Percentiles rank a stretch among this genome's conserved stretches.
Conservation (phyloP, 1,284 basidiomycete genomes). For the Cutaneotrichosporon sp. region DNA sequence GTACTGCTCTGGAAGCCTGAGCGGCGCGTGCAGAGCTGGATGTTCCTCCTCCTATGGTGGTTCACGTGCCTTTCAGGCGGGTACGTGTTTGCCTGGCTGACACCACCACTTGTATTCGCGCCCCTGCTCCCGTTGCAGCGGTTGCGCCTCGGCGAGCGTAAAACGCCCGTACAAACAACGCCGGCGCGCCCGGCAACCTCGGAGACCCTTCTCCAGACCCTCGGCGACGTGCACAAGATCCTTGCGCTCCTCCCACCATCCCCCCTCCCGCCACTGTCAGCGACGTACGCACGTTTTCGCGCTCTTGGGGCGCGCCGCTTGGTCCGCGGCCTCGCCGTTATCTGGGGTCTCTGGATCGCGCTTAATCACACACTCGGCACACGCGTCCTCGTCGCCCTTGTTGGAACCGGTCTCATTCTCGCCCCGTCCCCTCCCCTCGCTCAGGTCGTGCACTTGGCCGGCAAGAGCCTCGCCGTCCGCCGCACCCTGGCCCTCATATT, state of each 20-base stretch:
- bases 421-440: constrained; percentile 48
- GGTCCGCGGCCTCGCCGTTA: constrained; percentile 42
- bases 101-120: constrained; percentile 45
- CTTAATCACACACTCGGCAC: constrained; percentile 40
- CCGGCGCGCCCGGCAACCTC: constrained; percentile 60
- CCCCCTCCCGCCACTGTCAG: constrained; percentile 30
- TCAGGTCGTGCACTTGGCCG: constrained; percentile 40
- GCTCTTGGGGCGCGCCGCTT: constrained; percentile 41
- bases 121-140: constrained; percentile 37
- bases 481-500: constrained; percentile 40
- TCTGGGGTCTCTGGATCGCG: constrained; percentile 49
- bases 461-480: constrained; percentile 43
- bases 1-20: constrained; percentile 63
- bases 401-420: constrained; percentile 47
- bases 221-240: constrained; percentile 51
- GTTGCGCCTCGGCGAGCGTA: constrained; percentile 53
- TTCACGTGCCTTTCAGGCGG: constrained; percentile 66
- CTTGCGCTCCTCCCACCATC: constrained; percentile 47
- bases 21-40: constrained; percentile 65
- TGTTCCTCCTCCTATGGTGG: constrained; percentile 72
- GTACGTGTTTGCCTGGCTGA: constrained; percentile 57
- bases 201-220: constrained; percentile 57
- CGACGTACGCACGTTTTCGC: constrained; percentile 38
- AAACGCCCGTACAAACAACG: constrained; percentile 11
- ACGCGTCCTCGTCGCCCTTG: constrained; percentile 38